Conservation (phyloP, 2,329 filamentous ascomycete species). For the Fusarium miscanthi region DNA sequence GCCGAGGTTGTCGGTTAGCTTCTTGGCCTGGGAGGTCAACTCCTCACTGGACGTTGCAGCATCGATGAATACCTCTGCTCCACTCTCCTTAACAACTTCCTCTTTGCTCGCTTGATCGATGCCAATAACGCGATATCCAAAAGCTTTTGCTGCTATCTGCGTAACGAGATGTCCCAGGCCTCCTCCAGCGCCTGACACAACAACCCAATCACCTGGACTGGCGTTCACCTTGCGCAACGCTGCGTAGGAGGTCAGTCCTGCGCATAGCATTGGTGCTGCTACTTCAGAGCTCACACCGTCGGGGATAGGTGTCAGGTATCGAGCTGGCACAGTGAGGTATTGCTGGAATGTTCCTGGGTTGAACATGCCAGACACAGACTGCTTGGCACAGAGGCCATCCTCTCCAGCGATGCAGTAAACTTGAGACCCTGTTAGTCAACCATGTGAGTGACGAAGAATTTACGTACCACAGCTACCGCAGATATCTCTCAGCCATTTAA, state of each 20-base stretch:
- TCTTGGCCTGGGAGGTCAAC: not conserved
- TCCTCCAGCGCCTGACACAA: not conserved
- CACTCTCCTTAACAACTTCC: not conserved
- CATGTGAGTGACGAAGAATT: rapidly evolving
- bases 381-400: not conserved
- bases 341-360: not conserved
- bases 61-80: not conserved
- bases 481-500: not conserved
- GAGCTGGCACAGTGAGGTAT: not conserved
- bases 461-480: not conserved
- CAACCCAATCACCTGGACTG: not conserved
- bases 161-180: not conserved
- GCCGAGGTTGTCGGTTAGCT: not conserved
- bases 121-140: not conserved
- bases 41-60: not conserved
- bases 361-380: not conserved
- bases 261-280: not conserved
- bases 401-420: not conserved
- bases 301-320: not conserved
- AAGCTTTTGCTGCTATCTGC: not conserved
- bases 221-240: rapidly evolving
- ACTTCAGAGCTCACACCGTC: not conserved
- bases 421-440: rapidly evolving
- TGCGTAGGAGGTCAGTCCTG: not conserved
- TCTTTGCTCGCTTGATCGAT: not conserved